Base-by-base conservation (phyloP, 2,329 filamentous ascomycete genomes). In the Alternaria viburni region DNA sequence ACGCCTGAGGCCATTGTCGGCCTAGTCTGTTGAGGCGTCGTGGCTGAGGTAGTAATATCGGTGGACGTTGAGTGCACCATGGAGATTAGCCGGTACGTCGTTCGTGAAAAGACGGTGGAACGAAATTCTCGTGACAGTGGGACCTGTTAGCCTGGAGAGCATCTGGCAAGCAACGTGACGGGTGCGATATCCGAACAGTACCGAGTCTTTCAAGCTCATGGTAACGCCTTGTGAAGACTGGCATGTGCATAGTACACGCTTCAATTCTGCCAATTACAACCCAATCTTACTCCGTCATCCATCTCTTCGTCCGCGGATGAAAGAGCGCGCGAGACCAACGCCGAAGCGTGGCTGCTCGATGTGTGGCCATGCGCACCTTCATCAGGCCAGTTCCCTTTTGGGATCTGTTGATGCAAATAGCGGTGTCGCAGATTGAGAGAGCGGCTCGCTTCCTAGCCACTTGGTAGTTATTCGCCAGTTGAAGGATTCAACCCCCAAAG, bases 321-420 rank as follows among this genome's bases (percentile, higher is more conserved):
- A n/a, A 45, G 23, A 36, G n/a, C 10, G n/a, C 58, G 59, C 25
- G 51, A 61, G 41, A 30, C 28, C 51, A 21, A 41, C 45, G 3
- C 5, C n/a, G 44, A 46, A 57, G 15, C 52, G 67, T 68, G 70
- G 70, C 72, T 69, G 69, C 68, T 70, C 62, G 69, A 46, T n/a
- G 36, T 66, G 66, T 73, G 72, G 70, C 70, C 49, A 47, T 68
- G 57, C 63, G 36, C 46, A 57, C 54, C 62, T 57, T 45, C 21
- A 52, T 64, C 41, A 25, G 44, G 61, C 19, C 19, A 15, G 8
- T 13, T 47, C 8, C 9, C 12, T 23, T 23, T 56, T 45, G 32
- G 10, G 44, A 58, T 47, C 10, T 19, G 30, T 28, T 26, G 8
- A 51, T 32, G 30, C 21, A 30, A 62, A 28, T 44, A 63, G 65